phyloP scores from a whole-genome alignment of 106 monocot genomes.

The Allium sativum region DNA sequence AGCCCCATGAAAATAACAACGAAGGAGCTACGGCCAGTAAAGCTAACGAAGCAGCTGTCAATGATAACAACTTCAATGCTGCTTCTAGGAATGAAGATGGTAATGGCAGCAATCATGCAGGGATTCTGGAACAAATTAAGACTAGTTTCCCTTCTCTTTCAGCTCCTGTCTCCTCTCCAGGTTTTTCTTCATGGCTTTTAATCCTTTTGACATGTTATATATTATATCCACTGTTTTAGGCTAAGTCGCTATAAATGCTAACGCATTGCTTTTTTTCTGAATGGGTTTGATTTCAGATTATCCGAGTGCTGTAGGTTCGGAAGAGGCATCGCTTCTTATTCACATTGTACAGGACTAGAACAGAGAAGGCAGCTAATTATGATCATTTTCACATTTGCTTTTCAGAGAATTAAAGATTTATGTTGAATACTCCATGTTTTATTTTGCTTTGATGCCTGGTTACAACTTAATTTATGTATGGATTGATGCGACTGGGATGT shows the following conservation, averaged over 20 bases:
- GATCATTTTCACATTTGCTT: too few species aligned
- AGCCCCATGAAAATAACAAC: not conserved
- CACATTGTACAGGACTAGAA: constrained; percentile 6
- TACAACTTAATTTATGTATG: not conserved
- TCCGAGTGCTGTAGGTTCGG: not conserved
- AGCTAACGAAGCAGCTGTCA: not conserved
- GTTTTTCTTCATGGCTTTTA: not conserved
- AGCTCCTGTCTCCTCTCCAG: not conserved
- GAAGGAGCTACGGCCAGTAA: not conserved
- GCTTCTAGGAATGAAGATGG: not conserved
- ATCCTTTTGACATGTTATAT: too few species aligned
- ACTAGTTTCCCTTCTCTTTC: constrained; percentile 1
- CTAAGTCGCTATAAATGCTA: too few species aligned
- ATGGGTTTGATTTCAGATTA: not conserved
- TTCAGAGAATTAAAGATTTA: too few species aligned
- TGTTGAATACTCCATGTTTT: too few species aligned
- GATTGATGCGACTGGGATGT: too few species aligned
- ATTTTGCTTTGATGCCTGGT: not conserved
- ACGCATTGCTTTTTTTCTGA: not conserved
- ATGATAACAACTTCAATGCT: not conserved
- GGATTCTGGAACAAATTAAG: not conserved
- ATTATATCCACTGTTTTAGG: too few species aligned
- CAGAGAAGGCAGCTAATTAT: not conserved
- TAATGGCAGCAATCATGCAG: not conserved
- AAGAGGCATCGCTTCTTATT: constrained; percentile 7